Percentiles rank a stretch among this genome's conserved stretches.
phyloP scores from a whole-genome alignment of 2,329 filamentous ascomycete genomes.

The Ophiostoma ulmi region DNA sequence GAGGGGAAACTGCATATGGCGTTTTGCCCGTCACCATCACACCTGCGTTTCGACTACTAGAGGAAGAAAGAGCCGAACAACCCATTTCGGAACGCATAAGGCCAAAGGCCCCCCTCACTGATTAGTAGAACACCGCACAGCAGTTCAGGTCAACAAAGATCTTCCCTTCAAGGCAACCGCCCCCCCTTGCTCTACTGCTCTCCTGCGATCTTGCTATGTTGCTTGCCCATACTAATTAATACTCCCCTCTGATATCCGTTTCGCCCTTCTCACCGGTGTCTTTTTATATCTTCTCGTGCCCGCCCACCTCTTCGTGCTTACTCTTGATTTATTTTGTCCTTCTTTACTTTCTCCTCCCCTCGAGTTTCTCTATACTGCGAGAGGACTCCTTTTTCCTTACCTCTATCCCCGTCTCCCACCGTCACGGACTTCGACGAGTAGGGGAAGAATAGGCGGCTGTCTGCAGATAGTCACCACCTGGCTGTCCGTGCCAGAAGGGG shows the following conservation, averaged over 20 bases:
- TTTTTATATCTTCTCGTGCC: slow-evolving; percentile 20
- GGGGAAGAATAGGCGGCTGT: slow-evolving; percentile 16
- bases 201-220: neutral
- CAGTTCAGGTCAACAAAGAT: neutral
- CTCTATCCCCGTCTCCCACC: neutral
- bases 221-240: neutral
- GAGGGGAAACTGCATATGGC: slow-evolving; percentile 12
- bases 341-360: neutral
- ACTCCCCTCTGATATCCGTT: slow-evolving; percentile 2
- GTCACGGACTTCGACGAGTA: slow-evolving; percentile 19
- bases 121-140: neutral
- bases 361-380: neutral
- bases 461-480: slow-evolving; percentile 16
- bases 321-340: neutral
- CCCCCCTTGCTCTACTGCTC: slow-evolving; percentile 10
- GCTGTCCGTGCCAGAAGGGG: neutral
- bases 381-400: neutral
- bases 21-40: slow-evolving; percentile 15
- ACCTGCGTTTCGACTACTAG: neutral
- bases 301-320: slow-evolving; percentile 12
- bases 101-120: neutral
- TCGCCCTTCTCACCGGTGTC: slow-evolving; percentile 7
- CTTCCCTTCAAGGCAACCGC: slow-evolving; percentile 17
- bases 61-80: neutral
- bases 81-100: slow-evolving; percentile 17